Conservation (phyloP, 73 alveolate species). For the Tetrahymena thermophila region DNA sequence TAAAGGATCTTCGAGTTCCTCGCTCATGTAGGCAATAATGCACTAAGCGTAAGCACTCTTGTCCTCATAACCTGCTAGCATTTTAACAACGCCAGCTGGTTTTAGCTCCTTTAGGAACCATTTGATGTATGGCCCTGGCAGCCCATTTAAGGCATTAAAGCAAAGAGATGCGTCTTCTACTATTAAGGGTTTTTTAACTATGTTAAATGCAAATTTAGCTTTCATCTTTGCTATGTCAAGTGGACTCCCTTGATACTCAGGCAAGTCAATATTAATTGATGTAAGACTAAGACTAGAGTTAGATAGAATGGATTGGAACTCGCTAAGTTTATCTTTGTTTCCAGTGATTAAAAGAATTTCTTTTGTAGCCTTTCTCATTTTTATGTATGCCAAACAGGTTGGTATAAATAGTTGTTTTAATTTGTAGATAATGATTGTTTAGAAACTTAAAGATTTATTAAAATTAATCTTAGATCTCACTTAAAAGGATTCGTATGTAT, state of each 20-base stretch:
- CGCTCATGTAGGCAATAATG: constrained; percentile 65
- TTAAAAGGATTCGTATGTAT: background rate
- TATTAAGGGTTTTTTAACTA: constrained; percentile 56
- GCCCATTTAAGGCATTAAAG: constrained; percentile 85
- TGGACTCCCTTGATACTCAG: background rate
- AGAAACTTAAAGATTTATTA: background rate
- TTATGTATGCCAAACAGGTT: background rate
- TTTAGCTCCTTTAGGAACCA: constrained; percentile 70
- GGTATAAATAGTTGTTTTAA: background rate
- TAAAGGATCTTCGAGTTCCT: constrained; percentile 62
- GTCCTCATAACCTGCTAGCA: constrained; percentile 81
- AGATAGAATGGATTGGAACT: background rate
- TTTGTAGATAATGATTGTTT: background rate
- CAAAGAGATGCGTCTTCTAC: constrained; percentile 90
- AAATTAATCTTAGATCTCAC: background rate
- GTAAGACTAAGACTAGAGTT: background rate
- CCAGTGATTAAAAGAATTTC: background rate
- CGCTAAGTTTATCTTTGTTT: background rate
- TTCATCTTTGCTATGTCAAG: background rate
- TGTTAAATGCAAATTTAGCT: background rate
- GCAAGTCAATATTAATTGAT: background rate
- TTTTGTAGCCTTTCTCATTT: background rate
- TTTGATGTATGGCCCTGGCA: constrained; percentile 95
- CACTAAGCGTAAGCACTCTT: constrained; percentile 91
- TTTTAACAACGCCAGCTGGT: constrained; percentile 79